Evolutionary conservation across 1,284 basidiomycete species (phyloP).

Genomic region (Apiotrichum veenhuisii): DNA sequence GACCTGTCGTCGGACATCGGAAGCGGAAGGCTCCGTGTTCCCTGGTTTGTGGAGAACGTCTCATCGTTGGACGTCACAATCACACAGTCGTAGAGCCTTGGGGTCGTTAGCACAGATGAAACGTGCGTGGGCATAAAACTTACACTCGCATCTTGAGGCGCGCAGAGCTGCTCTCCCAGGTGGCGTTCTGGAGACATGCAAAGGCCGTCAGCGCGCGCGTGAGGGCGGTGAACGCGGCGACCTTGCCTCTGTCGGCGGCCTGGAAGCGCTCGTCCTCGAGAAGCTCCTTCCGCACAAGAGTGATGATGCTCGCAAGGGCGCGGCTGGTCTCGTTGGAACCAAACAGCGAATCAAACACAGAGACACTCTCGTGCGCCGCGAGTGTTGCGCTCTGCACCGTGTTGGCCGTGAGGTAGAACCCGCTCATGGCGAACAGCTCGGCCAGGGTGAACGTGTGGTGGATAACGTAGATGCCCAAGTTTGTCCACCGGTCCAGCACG

Average conservation of each 20-base stretch:
- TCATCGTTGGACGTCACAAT: slow-evolving; percentile 47
- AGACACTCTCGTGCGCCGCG: slow-evolving; percentile 54
- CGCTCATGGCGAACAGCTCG: slow-evolving; percentile 55
- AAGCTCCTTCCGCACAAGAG: slow-evolving; percentile 52
- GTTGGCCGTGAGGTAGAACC: slow-evolving; percentile 51
- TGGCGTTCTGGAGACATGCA: slow-evolving; percentile 54
- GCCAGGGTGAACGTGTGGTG: slow-evolving; percentile 55
- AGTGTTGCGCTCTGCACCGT: slow-evolving; percentile 43
- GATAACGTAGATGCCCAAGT: slow-evolving; percentile 54
- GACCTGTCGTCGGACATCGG: background rate
- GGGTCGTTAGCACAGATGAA: background rate
- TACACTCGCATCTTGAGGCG: slow-evolving; percentile 49
- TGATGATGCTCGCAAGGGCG: slow-evolving; percentile 53
- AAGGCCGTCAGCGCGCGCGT: slow-evolving; percentile 56
- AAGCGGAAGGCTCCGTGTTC: background rate
- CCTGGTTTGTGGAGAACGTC: slow-evolving; percentile 9
- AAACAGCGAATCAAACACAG: slow-evolving; percentile 54
- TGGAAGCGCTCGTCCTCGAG: slow-evolving; percentile 46
- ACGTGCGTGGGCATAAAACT: slow-evolving; percentile 13
- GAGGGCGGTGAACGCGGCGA: slow-evolving; percentile 46
- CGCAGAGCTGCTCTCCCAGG: slow-evolving; percentile 48
- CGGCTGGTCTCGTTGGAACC: slow-evolving; percentile 55
- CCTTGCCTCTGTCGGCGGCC: slow-evolving; percentile 35
- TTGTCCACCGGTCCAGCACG: slow-evolving; percentile 54
- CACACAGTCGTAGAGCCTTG: slow-evolving; percentile 52